These are phyloP conservation scores for Rubia balearica DNA, from an alignment of 305 asterid genomes.

Conservation along the genomic window DNA sequence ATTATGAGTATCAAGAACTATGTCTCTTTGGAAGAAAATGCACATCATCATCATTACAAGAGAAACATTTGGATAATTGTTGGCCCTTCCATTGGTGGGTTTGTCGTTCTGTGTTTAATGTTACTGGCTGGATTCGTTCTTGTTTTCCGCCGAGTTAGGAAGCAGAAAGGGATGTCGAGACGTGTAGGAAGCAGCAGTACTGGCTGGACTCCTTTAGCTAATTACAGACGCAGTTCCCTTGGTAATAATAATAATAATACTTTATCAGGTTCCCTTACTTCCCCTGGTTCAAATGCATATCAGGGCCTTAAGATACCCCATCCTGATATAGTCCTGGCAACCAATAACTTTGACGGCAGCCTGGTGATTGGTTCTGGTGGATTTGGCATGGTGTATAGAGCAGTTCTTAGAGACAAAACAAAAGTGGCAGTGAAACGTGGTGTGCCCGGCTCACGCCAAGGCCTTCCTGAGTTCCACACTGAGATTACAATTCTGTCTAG, in stretches of 20 bases:
- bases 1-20: slow-evolving; percentile 60
- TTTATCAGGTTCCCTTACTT: slow-evolving; percentile 33
- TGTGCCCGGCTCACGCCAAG: slow-evolving; percentile 76
- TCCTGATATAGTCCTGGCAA: slow-evolving; percentile 52
- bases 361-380: slow-evolving; percentile 84
- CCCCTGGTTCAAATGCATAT: slow-evolving; percentile 55
- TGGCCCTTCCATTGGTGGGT: slow-evolving; percentile 42
- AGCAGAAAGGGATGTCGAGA: slow-evolving; percentile 30
- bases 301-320: slow-evolving; percentile 62
- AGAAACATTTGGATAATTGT: slow-evolving; percentile 38
- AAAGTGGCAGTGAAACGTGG: slow-evolving; percentile 82
- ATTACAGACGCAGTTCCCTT: slow-evolving; percentile 41
- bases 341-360: slow-evolving; percentile 59
- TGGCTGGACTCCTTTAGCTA: slow-evolving; percentile 60
- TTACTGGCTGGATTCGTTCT: slow-evolving; percentile 22
- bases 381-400: slow-evolving; percentile 74
- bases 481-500: slow-evolving; percentile 70
- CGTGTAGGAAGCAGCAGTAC: slow-evolving; percentile 44
- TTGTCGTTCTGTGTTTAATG: slow-evolving; percentile 21
- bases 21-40: slow-evolving; percentile 14
- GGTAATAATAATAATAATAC: slow-evolving; percentile 21
- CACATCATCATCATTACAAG: slow-evolving; percentile 29
- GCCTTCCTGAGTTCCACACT: slow-evolving; percentile 81
- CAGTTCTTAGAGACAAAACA: slow-evolving; percentile 43
- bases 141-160: slow-evolving; percentile 29